phyloP scores from a whole-genome alignment of 2,329 filamentous ascomycete genomes.

The Rhinocladiella similis region DNA sequence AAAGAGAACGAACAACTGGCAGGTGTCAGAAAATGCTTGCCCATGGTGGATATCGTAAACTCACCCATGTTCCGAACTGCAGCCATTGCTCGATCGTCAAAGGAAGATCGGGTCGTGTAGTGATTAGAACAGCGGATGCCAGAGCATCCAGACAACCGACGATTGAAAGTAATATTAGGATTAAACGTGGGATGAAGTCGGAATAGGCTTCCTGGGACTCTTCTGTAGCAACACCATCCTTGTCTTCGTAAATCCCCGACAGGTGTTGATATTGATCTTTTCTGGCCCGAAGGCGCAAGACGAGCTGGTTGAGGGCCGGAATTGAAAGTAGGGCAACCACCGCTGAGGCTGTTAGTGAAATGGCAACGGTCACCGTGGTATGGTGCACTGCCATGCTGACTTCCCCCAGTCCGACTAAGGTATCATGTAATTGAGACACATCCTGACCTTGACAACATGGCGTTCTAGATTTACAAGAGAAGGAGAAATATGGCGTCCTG shows the following conservation, averaged over 20 bases:
- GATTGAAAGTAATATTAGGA: slow-evolving; percentile 56
- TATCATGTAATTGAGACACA: neutral
- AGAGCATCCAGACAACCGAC: slow-evolving; percentile 59
- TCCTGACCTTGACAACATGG: neutral
- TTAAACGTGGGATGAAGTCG: slow-evolving; percentile 56
- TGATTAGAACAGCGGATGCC: slow-evolving; percentile 56
- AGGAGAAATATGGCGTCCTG: neutral
- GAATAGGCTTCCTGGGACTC: slow-evolving; percentile 65
- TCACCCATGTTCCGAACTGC: slow-evolving; percentile 62
- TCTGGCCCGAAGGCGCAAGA: slow-evolving; percentile 9
- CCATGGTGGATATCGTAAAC: slow-evolving; percentile 32
- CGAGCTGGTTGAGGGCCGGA: slow-evolving; percentile 15
- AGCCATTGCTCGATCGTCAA: slow-evolving; percentile 61
- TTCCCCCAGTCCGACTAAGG: neutral
- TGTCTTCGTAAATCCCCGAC: slow-evolving; percentile 61
- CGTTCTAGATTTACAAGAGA: neutral
- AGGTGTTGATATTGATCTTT: slow-evolving; percentile 20
- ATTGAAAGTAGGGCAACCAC: slow-evolving; percentile 19
- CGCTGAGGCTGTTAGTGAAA: slow-evolving; percentile 21
- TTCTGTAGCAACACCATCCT: slow-evolving; percentile 67
- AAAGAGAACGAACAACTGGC: slow-evolving; percentile 25
- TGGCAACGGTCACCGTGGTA: slow-evolving; percentile 16
- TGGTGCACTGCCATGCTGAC: slow-evolving; percentile 10
- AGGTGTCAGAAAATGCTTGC: slow-evolving; percentile 4
- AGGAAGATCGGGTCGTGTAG: slow-evolving; percentile 40